Evolutionary conservation across 768 basidiomycete species (phyloP).

Genomic region (Filobasidium wieringae): DNA sequence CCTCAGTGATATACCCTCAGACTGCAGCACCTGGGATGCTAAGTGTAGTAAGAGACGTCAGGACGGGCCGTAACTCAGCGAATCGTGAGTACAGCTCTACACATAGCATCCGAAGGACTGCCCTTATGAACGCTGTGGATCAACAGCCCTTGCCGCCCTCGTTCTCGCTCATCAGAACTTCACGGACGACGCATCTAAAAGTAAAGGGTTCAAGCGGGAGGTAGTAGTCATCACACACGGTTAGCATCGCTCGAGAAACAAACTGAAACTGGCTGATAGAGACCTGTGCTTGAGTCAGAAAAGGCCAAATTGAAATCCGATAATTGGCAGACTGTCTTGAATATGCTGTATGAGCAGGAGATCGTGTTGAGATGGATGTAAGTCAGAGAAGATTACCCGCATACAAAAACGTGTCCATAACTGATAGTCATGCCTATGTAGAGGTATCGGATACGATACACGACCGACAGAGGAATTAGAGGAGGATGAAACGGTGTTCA

Average conservation of each 20-base stretch:
- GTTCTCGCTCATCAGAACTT: constrained; percentile 79
- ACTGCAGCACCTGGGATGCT: constrained; percentile 35
- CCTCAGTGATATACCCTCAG: constrained; percentile 32
- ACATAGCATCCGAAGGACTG: neutral
- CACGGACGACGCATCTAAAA: constrained; percentile 52
- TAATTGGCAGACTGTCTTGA: constrained; percentile 40
- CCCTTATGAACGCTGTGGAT: neutral
- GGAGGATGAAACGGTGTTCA: constrained; percentile 24
- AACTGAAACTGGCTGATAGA: neutral
- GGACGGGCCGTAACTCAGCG: constrained; percentile 28
- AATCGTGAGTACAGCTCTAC: constrained; percentile 28
- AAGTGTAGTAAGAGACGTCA: constrained; percentile 29
- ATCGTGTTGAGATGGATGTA: constrained; percentile 64
- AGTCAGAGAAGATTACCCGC: constrained; percentile 19
- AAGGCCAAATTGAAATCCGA: constrained; percentile 31
- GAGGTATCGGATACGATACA: constrained; percentile 24
- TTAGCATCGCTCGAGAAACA: constrained; percentile 44
- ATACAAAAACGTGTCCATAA: no score
- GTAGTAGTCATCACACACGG: constrained; percentile 77
- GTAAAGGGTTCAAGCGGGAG: constrained; percentile 55
- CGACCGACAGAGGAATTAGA: constrained; percentile 16
- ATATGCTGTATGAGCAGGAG: constrained; percentile 52
- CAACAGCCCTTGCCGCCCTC: constrained; percentile 64
- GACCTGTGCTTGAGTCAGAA: neutral
- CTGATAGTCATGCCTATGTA: neutral